Evolutionary conservation across 2,329 filamentous ascomycete genomes (phyloP), one percentile per base, ranked within the genome.

Genomic region (Phoma herbarum): DNA sequence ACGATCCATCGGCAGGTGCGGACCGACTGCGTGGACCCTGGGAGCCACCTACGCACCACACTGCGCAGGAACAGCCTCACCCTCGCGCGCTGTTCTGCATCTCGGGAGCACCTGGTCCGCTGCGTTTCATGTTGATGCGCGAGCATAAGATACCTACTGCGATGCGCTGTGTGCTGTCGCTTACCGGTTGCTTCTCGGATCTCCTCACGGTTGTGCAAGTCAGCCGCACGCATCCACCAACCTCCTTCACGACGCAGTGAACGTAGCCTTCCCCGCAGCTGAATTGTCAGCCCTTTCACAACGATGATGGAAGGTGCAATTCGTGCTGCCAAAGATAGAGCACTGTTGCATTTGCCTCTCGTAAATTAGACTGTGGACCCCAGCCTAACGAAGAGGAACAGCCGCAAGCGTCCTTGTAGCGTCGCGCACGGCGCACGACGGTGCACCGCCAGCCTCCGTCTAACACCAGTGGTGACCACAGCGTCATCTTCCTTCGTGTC

Each of bases 271-370:
- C 49, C 39, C 44, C 39, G 37, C 45, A 53, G 49, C 49, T 59
- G 45, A 44, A n/a, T 11, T 29, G 39, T 50, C 50, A 49, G 49
- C 31, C 16, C 10, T 50, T n/a, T 28, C 37, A 49, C 39, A 22
- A 33, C 16, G 22, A 25, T 33, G 49, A 49, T 37, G 39, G 16
- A 50, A 53, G 28, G 44, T 35, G 39, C 50, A 48, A 22, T 49
- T 25, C 44, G 50, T 53, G 56, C 25, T 59, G 29, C 56, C 41
- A 59, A 50, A 54, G 31, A 59, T 59, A 59, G 56, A 33, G 37
- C 25, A 54, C n/a, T 18, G 50, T 51, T 46, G 56, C 56, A 54
- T 54, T 50, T 31, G 50, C 31, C 50, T 51, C 45, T 54, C 51
- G 50, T 46, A 59, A 46, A 46, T 59, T 54, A 29, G 35, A 9